Base-by-base conservation (phyloP, 306 rosid species). In the Parietaria judaica region DNA sequence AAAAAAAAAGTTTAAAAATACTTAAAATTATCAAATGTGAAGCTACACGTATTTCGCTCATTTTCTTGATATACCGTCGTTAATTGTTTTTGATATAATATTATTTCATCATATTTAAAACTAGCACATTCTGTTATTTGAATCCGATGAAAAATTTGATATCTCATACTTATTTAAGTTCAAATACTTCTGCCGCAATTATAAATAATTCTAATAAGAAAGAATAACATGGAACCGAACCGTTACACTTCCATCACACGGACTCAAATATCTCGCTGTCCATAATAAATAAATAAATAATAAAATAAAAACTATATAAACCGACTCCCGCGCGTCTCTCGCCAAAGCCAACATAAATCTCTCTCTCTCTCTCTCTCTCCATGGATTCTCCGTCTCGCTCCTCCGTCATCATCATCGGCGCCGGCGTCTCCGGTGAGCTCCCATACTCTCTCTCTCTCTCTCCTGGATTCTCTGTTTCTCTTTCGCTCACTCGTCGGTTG, bases 381-480 rank as follows among this genome's bases (percentile, higher is more conserved):
- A 91, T 92, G 98, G 96, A 88, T 62, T 80, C 88, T 31, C 69
- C 78, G 14, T 68, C 78, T 70, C 86, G 81, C 70, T 81, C 86
- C 74, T 84, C 94, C 73, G 95, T 88, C 74, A 80, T 92, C 79
- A 51, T 92, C 64, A 44, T 92, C 78, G 98, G 98, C 11, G 96
- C 98, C 10, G 98, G 98, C 3, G 70, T 86, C 70, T 92, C 98
- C 67, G 96, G 98, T 92, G 65, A 70, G 74, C 45, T 68, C 14
- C 45, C 14, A 4, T 59, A 55, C 68, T 9, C 7, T 23, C 36
- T 6, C 11, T 50, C 48, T 8, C 16, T 3, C 3, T 17, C n/a
- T 45, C 14, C 53, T n/a, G 4, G 53, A 11, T n/a, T 23, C 31
- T 23, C 53, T 11, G 15, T 51, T 11, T 54, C 37, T 14, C 53